phyloP scores from a whole-genome alignment of 805 yeast genomes.

The Sugiyamaella chiloensis region DNA sequence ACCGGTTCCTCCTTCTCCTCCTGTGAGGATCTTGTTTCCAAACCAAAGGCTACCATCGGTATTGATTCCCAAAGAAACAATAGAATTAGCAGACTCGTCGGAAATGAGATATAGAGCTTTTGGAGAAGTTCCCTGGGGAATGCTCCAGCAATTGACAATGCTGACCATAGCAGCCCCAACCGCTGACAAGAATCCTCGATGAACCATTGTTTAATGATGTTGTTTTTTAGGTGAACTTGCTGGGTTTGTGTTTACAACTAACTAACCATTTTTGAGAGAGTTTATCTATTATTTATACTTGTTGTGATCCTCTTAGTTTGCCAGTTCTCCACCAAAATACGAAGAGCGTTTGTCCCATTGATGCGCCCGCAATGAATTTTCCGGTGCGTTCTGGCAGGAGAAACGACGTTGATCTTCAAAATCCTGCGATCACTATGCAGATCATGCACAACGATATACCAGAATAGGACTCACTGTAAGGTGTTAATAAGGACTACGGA shows the following conservation, averaged over 20 bases:
- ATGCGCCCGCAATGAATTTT: not conserved
- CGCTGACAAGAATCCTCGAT: not conserved
- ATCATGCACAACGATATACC: not conserved
- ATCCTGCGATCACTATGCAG: not conserved
- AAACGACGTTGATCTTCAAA: not conserved
- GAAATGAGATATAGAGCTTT: slow-evolving; percentile 9
- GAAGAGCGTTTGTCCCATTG: not conserved
- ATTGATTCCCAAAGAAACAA: slow-evolving; percentile 5
- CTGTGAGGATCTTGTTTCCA: slow-evolving; percentile 4
- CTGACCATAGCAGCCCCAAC: not conserved
- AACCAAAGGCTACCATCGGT: slow-evolving; percentile 8
- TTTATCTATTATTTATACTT: too few species aligned
- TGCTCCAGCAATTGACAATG: slow-evolving; percentile 1
- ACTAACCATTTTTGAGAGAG: too few species aligned
- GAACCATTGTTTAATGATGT: not conserved
- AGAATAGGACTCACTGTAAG: not conserved
- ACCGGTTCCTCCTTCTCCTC: slow-evolving; percentile 3
- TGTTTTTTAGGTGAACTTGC: not conserved
- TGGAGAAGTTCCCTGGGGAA: not conserved
- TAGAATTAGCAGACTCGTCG: not conserved
- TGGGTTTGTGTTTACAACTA: too few species aligned
- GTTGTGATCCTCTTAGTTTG: too few species aligned
- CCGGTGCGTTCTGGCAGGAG: not conserved
- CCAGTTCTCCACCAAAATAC: too few species aligned
- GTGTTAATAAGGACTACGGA: not conserved